Conservation (phyloP, 345 rosid genomes). For the Zanthoxylum bungeanum region DNA sequence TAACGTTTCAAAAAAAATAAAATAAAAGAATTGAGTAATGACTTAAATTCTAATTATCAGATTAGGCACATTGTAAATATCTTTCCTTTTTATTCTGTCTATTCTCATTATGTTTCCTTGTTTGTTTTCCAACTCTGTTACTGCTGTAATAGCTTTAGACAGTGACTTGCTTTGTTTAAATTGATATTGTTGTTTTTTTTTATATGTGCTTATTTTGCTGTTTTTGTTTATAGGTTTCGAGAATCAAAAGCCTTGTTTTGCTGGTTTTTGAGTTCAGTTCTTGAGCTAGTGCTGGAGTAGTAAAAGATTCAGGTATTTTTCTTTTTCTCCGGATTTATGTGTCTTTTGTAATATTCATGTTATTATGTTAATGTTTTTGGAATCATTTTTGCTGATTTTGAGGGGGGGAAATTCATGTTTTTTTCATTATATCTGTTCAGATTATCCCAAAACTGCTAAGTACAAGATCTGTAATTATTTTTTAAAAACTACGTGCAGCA, state of each 20-base stretch:
- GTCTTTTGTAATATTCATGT: neutral
- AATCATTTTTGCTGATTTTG: neutral
- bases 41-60: neutral
- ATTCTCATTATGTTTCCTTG: neutral
- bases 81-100: neutral
- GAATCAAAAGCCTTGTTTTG: neutral
- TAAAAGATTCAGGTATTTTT: neutral
- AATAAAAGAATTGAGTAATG: conserved; percentile 1
- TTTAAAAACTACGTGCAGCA: neutral
- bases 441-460: too few species aligned
- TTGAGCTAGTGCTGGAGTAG: neutral
- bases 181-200: too few species aligned
- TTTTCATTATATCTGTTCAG: too few species aligned
- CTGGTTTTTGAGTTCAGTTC: neutral
- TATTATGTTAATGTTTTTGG: neutral
- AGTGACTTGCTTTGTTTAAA: neutral
- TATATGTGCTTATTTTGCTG: neutral
- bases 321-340: neutral
- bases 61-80: neutral
- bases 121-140: neutral
- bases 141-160: neutral
- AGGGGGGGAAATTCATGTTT: neutral
- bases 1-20: too few species aligned
- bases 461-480: too few species aligned
- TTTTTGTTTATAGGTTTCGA: neutral